Base-by-base conservation (phyloP, 2,329 filamentous ascomycete species). In the Fusarium pininemorale region DNA sequence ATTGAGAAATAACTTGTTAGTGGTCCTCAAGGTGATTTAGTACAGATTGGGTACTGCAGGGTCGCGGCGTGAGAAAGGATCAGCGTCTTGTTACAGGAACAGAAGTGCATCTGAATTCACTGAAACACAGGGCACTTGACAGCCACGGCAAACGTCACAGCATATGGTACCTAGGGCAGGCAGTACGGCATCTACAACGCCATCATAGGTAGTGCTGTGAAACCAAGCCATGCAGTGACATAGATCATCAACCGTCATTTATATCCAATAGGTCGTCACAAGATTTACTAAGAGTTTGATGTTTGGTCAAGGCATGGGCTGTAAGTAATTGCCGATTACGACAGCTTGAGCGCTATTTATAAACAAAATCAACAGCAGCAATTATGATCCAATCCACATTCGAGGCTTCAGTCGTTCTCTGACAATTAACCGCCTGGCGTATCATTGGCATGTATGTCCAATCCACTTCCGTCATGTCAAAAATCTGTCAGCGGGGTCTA, bases 401-500 rank as follows among this genome's bases (percentile, higher is more conserved):
- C 30, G 9, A n/a, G 32, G 50, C 32, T 18, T 24, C 18, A 15
- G 18, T 20, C 24, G n/a, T 44, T 41, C 50, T 57, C 51, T 53
- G n/a, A 55, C 72, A 53, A 45, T 41, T 28, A 51, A 57, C 55
- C 44, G 50, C 48, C 60, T 66, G 62, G 62, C 60, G 60, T 74
- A 62, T 62, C n/a, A 70, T 47, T 53, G 54, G 55, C 42, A 51
- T 66, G 41, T 32, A 56, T 48, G 41, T 50, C 56, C 47, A 63
- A 60, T 68, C 75, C 72, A 77, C 74, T 75, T 73, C 58, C 65
- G 61, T 78, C 68, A 78, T 74, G 72, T 58, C 74, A 77, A 78
- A 76, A 75, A 72, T 72, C 69, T 78, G 56, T 56, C 48, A 47
- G 76, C 68, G 76, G 76, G 64, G 74, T 59, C 35, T 47, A 39